phyloP scores from a whole-genome alignment of 768 basidiomycete species.

The Daedaleopsis sinensis region DNA sequence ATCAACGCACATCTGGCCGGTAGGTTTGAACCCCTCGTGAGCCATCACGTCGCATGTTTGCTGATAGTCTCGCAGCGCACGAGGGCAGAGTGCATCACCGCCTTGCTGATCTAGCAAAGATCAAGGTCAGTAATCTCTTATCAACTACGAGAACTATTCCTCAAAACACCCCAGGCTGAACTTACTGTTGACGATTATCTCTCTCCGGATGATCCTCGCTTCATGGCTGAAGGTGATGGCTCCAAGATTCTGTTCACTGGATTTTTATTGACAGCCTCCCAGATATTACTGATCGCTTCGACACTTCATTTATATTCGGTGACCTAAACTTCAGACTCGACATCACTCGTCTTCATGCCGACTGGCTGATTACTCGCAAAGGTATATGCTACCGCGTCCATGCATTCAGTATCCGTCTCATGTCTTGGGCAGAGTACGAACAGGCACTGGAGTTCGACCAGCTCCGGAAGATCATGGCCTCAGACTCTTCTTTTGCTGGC shows the following conservation, averaged over 20 bases:
- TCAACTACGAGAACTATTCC: background rate
- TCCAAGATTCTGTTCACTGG: conserved; percentile 8
- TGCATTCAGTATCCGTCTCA: background rate
- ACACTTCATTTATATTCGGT: conserved; percentile 86
- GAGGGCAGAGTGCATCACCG: conserved; percentile 76
- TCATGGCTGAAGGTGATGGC: conserved; percentile 66
- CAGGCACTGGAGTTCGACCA: conserved; percentile 93
- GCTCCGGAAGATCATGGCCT: conserved; percentile 73
- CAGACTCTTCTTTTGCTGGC: conserved; percentile 69
- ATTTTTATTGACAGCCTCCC: background rate
- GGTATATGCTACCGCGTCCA: conserved; percentile 47
- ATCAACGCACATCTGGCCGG: conserved; percentile 92
- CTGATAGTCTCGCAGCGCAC: conserved; percentile 53
- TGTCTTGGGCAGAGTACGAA: conserved; percentile 59
- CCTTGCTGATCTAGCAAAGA: conserved; percentile 86
- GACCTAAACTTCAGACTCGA: conserved; percentile 93
- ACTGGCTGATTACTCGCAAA: conserved; percentile 87
- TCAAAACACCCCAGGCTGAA: conserved; percentile 53
- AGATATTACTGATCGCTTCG: conserved; percentile 89
- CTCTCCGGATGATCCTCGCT: conserved; percentile 60
- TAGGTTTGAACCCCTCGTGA: conserved; percentile 28
- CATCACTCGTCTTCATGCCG: conserved; percentile 88
- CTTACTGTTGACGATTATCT: conserved; percentile 82
- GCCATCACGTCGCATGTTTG: background rate
- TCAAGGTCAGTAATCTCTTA: conserved; percentile 58